phyloP scores from a whole-genome alignment of 1,284 basidiomycete species.

The Peniophora sp. region DNA sequence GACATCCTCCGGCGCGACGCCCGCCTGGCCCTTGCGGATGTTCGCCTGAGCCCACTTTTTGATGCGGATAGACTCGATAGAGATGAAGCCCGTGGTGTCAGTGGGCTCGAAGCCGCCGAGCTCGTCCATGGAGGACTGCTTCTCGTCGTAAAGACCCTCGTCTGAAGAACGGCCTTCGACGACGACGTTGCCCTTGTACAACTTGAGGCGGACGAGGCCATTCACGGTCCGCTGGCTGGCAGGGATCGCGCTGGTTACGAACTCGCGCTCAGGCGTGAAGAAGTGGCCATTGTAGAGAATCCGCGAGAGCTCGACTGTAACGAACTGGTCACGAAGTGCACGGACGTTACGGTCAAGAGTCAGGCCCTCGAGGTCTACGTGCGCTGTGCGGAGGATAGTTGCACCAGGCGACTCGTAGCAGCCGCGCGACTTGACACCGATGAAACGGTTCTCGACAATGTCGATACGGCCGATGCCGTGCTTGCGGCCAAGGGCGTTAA shows the following conservation, averaged over 20 bases:
- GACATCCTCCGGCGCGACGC: conserved; percentile 70
- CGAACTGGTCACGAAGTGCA: conserved; percentile 89
- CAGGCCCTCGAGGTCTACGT: conserved; percentile 95
- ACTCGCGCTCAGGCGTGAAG: conserved; percentile 98
- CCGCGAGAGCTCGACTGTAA: conserved; percentile 83
- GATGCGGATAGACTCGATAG: conserved; percentile 91
- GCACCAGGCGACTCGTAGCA: conserved; percentile 98
- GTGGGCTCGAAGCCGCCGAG: conserved; percentile 95
- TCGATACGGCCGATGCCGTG: conserved; percentile 97
- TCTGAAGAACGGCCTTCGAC: conserved; percentile 89
- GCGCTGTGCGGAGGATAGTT: conserved; percentile 91
- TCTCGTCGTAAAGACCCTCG: conserved; percentile 94
- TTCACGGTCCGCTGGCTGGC: conserved; percentile 96
- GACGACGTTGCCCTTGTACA: conserved; percentile 96
- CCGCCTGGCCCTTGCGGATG: conserved; percentile 73
- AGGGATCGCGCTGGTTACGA: conserved; percentile 83
- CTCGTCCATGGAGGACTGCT: conserved; percentile 99
- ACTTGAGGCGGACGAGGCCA: conserved; percentile 81
- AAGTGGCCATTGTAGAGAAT: conserved; percentile 97
- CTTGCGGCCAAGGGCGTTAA: conserved; percentile 90
- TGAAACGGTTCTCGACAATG: conserved; percentile 99
- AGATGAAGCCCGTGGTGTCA: conserved; percentile 89
- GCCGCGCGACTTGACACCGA: conserved; percentile 97
- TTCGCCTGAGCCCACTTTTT: conserved; percentile 91
- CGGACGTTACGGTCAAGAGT: conserved; percentile 97